phyloP scores from a whole-genome alignment of 1,284 basidiomycete species.

The Ganoderma lingzhi region DNA sequence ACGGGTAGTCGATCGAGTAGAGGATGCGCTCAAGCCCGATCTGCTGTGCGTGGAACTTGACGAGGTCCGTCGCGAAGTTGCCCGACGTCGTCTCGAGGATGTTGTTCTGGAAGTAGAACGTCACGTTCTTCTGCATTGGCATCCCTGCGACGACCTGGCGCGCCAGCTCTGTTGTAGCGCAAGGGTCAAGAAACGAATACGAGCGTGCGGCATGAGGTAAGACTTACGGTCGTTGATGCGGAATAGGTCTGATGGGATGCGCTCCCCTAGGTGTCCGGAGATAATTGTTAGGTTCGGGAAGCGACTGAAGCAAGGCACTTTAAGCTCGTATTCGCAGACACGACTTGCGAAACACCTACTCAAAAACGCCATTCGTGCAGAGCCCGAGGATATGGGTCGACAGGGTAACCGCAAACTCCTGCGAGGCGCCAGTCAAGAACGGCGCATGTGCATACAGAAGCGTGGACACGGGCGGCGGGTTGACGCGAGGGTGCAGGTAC shows the following conservation, averaged over 20 bases:
- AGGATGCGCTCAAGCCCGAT: constrained; percentile 12
- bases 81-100: constrained; percentile 54
- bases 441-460: constrained; percentile 8
- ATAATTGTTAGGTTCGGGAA: constrained; percentile 6
- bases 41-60: constrained; percentile 7
- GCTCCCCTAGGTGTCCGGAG: constrained; percentile 4
- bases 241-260: constrained; percentile 7
- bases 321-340: not conserved
- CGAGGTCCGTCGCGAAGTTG: constrained; percentile 44
- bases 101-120: constrained; percentile 51
- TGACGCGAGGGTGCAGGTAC: constrained; percentile 37
- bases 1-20: constrained; percentile 9
- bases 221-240: constrained; percentile 9
- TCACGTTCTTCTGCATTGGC: constrained; percentile 50
- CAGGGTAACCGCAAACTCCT: constrained; percentile 4
- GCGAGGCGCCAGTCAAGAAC: constrained; percentile 2
- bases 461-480: constrained; percentile 5
- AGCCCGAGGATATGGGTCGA: constrained; percentile 10
- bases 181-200: not conserved
- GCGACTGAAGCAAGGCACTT: not conserved
- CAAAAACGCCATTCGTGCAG: constrained; percentile 9
- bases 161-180: not conserved
- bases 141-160: constrained; percentile 40
- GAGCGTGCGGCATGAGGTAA: no score
- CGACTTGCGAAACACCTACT: not conserved